Evolutionary conservation across 352 stramenopile species (phyloP).

Genomic region (Pythium insidiosum): DNA sequence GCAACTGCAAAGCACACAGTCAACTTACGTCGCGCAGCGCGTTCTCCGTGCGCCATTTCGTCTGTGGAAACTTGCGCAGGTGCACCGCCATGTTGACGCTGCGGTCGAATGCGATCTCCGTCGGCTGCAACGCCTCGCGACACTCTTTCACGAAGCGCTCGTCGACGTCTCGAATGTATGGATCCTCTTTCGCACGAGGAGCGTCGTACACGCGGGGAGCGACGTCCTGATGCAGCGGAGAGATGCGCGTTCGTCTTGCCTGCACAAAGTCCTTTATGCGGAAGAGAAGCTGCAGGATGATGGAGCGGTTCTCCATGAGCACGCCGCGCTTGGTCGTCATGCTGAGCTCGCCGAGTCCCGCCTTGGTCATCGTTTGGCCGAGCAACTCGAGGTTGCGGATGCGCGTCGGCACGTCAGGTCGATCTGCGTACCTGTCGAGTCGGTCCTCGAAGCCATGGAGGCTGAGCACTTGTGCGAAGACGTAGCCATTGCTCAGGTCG

Average conservation of each 20-base stretch:
- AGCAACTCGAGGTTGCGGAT: slow-evolving; percentile 61
- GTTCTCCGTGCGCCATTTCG: slow-evolving; percentile 50
- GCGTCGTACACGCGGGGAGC: slow-evolving; percentile 15
- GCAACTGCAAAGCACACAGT: neutral
- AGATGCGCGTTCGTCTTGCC: slow-evolving; percentile 13
- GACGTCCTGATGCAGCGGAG: slow-evolving; percentile 3
- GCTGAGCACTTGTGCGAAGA: slow-evolving; percentile 55
- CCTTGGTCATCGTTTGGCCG: slow-evolving; percentile 21
- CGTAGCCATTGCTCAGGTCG: slow-evolving; percentile 62
- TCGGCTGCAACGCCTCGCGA: slow-evolving; percentile 30
- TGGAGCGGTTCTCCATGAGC: slow-evolving; percentile 56
- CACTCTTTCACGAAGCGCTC: slow-evolving; percentile 44
- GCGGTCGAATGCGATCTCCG: slow-evolving; percentile 42
- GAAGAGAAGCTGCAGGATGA: slow-evolving; percentile 46
- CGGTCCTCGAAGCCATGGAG: slow-evolving; percentile 33
- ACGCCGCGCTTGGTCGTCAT: slow-evolving; percentile 35
- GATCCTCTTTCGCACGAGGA: slow-evolving; percentile 2
- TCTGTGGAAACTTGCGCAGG: slow-evolving; percentile 49
- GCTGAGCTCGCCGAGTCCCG: slow-evolving; percentile 29
- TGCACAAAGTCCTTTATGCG: slow-evolving; percentile 50
- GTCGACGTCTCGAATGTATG: slow-evolving; percentile 28
- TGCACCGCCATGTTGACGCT: slow-evolving; percentile 64
- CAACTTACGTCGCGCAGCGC: slow-evolving; percentile 22
- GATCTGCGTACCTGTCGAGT: slow-evolving; percentile 39
- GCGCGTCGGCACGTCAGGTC: slow-evolving; percentile 20